Evolutionary conservation across 1,284 basidiomycete genomes (phyloP), one percentile per base, ranked within the genome.

Genomic region (Heterobasidion parviporum): DNA sequence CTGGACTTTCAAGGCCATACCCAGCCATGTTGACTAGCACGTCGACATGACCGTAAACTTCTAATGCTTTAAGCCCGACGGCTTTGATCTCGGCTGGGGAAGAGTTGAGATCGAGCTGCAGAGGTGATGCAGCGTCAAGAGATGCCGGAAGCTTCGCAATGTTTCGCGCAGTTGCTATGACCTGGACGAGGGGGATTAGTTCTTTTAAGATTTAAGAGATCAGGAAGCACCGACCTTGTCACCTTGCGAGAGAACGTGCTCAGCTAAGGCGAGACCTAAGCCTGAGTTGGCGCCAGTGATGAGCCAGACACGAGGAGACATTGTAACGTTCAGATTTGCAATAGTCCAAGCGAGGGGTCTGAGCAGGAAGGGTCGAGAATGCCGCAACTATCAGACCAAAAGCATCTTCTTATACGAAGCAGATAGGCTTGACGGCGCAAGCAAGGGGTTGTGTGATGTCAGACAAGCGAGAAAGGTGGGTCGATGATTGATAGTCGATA

Each of bases 271-370:
- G 6, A 66, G 62, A 3, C 68, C 67, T 6, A 70, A 57, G 34
- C 68, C 67, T 2, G 67, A 67, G 56, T 64, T 70, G 1, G 65
- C 61, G 14, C 68, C 68, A 38, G 67, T 67, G 47, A 68, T 65
- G 10, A 70, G 60, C 68, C 66, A 68, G 35, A 67, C 58, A 54
- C 54, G 58, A 35, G 48, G 32, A 41, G 38, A 7, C 38, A 41
- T 41, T 41, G 10, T n/a, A 6, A 41, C 38, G 38, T n/a, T 41
- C 38, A 26, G 26, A 26, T 6, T 26, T 26, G 3, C 3, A 5
- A 26, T 2, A 3, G 26, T 26, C 2, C 26, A 26, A 4, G 26
- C 26, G 26, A 26, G 5, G 4, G 1, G 5, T 26, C 26, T 26
- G 26, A 26, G 26, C 26, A 26, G 26, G 26, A 26, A 26, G 26